phyloP scores from a whole-genome alignment of 2,329 filamentous ascomycete genomes.

The Cercospora citrullina region DNA sequence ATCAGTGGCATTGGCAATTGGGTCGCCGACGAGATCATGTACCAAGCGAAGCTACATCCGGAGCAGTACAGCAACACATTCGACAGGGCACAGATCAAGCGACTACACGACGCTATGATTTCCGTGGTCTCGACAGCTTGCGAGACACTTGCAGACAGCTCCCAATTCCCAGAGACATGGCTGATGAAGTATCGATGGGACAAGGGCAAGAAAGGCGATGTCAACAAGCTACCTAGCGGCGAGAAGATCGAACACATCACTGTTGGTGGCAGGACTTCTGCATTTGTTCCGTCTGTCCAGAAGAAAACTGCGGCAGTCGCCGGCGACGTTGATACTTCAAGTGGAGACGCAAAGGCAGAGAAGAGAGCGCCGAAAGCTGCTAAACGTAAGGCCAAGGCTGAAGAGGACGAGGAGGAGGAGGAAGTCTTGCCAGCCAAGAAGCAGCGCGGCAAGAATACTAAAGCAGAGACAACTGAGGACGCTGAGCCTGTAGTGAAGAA shows the following conservation, averaged over 20 bases:
- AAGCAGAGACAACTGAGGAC: constrained; percentile 8
- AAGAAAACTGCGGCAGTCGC: constrained; percentile 71
- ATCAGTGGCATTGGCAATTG: constrained; percentile 95
- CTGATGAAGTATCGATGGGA: constrained; percentile 62
- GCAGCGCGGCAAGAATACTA: constrained; percentile 21
- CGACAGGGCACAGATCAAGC: constrained; percentile 66
- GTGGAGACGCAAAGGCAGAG: constrained; percentile 19
- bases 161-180: constrained; percentile 83
- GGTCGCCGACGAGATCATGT: constrained; percentile 94
- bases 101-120: constrained; percentile 70
- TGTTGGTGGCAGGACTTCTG: constrained; percentile 88
- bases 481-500: constrained; percentile 8
- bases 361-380: constrained; percentile 34
- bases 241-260: constrained; percentile 83
- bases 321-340: constrained; percentile 45
- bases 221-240: constrained; percentile 72
- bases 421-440: constrained; percentile 31
- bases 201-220: constrained; percentile 75
- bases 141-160: constrained; percentile 75
- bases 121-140: constrained; percentile 80
- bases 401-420: constrained; percentile 28
- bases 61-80: constrained; percentile 91
- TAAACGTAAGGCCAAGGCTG: constrained; percentile 40
- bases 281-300: constrained; percentile 80
- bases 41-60: constrained; percentile 83